A percentile compares a stretch with the other conserved stretches of the same genome.
Conservation (phyloP, 208 protist genomes). For the Leishmania tropica region DNA sequence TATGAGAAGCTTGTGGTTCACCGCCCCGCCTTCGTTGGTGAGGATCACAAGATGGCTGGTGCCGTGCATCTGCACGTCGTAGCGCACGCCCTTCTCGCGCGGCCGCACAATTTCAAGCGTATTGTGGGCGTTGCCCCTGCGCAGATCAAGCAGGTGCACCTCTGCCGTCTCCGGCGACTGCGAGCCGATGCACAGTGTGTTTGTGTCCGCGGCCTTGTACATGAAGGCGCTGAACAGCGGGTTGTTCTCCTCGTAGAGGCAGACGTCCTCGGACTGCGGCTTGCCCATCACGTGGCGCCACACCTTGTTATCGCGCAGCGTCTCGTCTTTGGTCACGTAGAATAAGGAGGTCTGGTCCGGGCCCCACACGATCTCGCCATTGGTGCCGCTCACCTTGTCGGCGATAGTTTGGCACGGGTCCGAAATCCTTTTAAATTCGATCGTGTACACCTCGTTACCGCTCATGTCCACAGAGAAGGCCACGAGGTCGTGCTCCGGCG, state of each 20-base stretch:
- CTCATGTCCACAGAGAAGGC: constrained; percentile 87
- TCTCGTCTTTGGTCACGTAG: constrained; percentile 83
- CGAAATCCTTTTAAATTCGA: constrained; percentile 52
- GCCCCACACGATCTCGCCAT: constrained; percentile 80
- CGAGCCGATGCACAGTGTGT: constrained; percentile 68
- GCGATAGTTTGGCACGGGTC: constrained; percentile 21
- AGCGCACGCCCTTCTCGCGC: constrained; percentile 82
- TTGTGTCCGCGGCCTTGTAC: constrained; percentile 62
- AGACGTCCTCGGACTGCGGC: constrained; percentile 73
- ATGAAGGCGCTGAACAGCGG: constrained; percentile 66
- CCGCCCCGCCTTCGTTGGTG: constrained; percentile 76
- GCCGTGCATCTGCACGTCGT: constrained; percentile 79
- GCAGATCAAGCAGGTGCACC: constrained; percentile 76
- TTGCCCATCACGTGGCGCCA: constrained; percentile 86
- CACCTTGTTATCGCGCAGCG: constrained; percentile 80
- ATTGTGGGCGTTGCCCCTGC: constrained; percentile 54
- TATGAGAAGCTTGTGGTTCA: constrained; percentile 82
- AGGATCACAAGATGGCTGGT: constrained; percentile 69
- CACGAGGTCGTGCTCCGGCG: constrained; percentile 62
- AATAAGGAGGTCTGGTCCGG: constrained; percentile 69
- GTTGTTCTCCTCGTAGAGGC: constrained; percentile 81
- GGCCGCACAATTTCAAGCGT: constrained; percentile 66
- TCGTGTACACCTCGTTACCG: constrained; percentile 87
- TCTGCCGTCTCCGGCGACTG: constrained; percentile 82
- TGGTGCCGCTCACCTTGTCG: constrained; percentile 71